Evolutionary conservation across 495 filamentous ascomycete genomes (phyloP), one percentile per base, ranked within the genome.

Genomic region (Podospora fimiseda): DNA sequence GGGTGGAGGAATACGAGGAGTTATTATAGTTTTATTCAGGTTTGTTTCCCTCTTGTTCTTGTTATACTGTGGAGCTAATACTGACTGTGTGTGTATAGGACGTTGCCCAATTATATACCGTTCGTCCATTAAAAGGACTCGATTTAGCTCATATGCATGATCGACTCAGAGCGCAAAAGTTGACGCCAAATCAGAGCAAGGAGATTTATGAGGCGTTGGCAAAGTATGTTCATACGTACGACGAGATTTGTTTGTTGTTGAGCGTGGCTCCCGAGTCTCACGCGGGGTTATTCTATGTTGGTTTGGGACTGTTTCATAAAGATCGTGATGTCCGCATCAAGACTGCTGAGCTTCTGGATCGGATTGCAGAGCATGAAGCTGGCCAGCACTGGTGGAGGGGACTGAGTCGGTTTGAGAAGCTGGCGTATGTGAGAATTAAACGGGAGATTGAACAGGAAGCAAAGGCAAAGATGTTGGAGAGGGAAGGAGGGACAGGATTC

Each of bases 1-100:
- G 93, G 90, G 37, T 99, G 93, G 93, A 79, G 94, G 50, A 90
- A 86, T 48, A 97, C 93, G 2, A 78, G 93, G 54, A 94, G 88
- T 58, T 99, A 97, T 63, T 95, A 94, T 68, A 88, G 85, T 39
- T 96, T 89, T 66, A 91, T 95, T 56, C 89, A 94, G 72, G 93
- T 80, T 68, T 55, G 68, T 30, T 36, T 23, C 16, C 33, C 9
- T 22, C 27, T 23, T n/a, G 9, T 4, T 37, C 37, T 16, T 15
- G 20, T 38, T 38, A 23, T 5, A 51, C 23, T n/a, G n/a, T n/a
- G n/a, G n/a, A n/a, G n/a, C 64, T n/a, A 9, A 24, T 27, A 24
- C 2, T 2, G 8, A 19, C 41, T 36, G 27, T 5, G 11, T 33
- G 27, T 6, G 27, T 5, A n/a, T 68, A 85, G 81, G 82, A 85